Evolutionary conservation across 208 protist species (phyloP).

Genomic region (Novymonas esmeraldas): DNA sequence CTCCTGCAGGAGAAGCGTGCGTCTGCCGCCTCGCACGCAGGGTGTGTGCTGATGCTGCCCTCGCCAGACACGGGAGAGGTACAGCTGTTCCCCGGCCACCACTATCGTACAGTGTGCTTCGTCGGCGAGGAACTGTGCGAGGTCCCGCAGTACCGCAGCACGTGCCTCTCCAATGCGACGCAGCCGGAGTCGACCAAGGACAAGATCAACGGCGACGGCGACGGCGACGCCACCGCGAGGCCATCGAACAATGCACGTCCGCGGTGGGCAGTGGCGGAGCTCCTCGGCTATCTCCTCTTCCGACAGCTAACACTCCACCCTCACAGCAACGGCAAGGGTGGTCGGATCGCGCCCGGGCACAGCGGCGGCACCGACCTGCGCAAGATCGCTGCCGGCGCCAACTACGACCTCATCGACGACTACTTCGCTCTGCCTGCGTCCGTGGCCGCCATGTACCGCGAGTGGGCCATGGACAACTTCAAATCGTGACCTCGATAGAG

Average conservation of each 20-base stretch:
- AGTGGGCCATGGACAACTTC: slow-evolving; percentile 22
- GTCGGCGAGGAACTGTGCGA: slow-evolving; percentile 64
- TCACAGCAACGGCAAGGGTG: background rate
- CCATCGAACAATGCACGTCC: background rate
- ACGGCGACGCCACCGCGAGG: background rate
- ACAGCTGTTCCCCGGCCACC: slow-evolving; percentile 40
- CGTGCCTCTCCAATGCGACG: no score
- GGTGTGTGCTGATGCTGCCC: slow-evolving; percentile 55
- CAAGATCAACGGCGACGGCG: background rate
- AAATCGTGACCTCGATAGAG: background rate
- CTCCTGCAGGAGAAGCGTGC: slow-evolving; percentile 11
- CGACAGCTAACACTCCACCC: background rate
- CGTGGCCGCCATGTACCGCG: slow-evolving; percentile 27
- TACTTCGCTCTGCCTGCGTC: slow-evolving; percentile 22
- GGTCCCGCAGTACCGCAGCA: slow-evolving; percentile 29
- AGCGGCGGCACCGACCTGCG: background rate
- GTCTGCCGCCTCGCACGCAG: slow-evolving; percentile 3
- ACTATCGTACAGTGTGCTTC: slow-evolving; percentile 69
- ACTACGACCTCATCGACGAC: slow-evolving; percentile 4
- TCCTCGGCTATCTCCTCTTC: slow-evolving; percentile 7
- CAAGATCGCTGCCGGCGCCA: slow-evolving; percentile 5
- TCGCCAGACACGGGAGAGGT: slow-evolving; percentile 52
- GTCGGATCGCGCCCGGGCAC: no score
- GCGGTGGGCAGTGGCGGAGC: slow-evolving; percentile 6
- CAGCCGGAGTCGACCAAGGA: background rate